These are phyloP conservation scores for Capsicum pubescens DNA, from an alignment of 257 asterid genomes.

Conservation along the genomic window DNA sequence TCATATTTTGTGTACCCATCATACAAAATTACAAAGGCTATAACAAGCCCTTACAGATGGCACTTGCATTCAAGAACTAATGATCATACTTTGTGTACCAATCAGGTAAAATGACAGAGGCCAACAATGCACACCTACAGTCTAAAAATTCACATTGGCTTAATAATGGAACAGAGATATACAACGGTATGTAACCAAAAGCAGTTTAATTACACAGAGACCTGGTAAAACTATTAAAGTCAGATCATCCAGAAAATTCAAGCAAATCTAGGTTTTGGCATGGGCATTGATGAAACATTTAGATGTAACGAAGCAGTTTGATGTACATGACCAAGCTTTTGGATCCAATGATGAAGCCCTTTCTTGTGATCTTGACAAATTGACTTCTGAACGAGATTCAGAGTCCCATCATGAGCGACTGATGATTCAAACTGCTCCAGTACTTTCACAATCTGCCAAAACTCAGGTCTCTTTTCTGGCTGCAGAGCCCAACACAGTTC, in stretches of 20 bases:
- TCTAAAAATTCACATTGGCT: slow-evolving; percentile 39
- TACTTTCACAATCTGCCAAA: slow-evolving; percentile 87
- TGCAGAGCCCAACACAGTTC: slow-evolving; percentile 86
- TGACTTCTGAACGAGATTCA: slow-evolving; percentile 51
- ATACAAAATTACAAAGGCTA: slow-evolving; percentile 18
- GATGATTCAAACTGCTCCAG: slow-evolving; percentile 77
- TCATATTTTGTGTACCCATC: slow-evolving; percentile 23
- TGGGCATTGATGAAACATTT: slow-evolving; percentile 36
- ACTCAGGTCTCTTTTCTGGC: slow-evolving; percentile 90
- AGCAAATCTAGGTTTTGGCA: slow-evolving; percentile 59
- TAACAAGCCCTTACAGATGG: slow-evolving; percentile 19
- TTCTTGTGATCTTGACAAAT: slow-evolving; percentile 62
- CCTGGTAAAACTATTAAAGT: slow-evolving; percentile 44
- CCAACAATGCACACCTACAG: slow-evolving; percentile 32
- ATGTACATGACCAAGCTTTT: slow-evolving; percentile 57
- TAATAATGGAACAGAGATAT: slow-evolving; percentile 23
- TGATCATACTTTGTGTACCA: slow-evolving; percentile 30
- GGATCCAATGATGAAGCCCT: slow-evolving; percentile 73
- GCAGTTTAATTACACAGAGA: slow-evolving; percentile 47
- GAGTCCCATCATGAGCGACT: slow-evolving; percentile 60
- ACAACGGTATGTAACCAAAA: slow-evolving; percentile 26
- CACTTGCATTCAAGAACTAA: slow-evolving; percentile 36
- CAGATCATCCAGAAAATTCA: slow-evolving; percentile 45
- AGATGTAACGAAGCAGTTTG: slow-evolving; percentile 28
- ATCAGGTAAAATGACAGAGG: slow-evolving; percentile 1